phyloP scores from a whole-genome alignment of 306 rosid genomes.

The Vigna radiata region DNA sequence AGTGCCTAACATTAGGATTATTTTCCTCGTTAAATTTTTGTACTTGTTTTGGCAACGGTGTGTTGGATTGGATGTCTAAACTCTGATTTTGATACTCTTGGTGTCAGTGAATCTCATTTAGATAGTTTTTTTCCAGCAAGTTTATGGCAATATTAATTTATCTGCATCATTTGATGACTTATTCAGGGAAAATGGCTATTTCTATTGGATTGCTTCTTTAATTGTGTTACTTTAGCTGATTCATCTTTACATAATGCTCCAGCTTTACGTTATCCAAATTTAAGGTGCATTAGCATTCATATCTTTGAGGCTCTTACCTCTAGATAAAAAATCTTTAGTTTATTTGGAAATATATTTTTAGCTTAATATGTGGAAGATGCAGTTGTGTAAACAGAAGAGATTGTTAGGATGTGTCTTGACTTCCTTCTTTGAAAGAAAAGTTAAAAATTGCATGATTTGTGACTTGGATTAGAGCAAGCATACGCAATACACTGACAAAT shows the following conservation, averaged over 20 bases:
- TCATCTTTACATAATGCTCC: neutral
- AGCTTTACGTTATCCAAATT: neutral
- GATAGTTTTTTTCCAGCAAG: conserved; percentile 25
- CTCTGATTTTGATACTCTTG: conserved; percentile 7
- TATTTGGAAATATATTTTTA: conserved; percentile 20
- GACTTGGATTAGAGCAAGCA: conserved; percentile 20
- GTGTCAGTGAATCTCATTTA: conserved; percentile 24
- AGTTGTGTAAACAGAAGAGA: neutral
- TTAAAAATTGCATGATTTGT: neutral
- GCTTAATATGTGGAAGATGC: conserved; percentile 10
- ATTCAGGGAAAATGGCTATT: conserved; percentile 13
- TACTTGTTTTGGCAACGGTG: conserved; percentile 3
- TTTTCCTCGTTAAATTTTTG: conserved; percentile 34
- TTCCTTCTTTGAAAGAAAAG: conserved; percentile 11
- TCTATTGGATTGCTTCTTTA: conserved; percentile 22
- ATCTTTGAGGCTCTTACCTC: conserved; percentile 26
- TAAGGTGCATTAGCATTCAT: conserved; percentile 22
- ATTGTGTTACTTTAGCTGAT: conserved; percentile 28
- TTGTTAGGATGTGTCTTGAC: conserved; percentile 24
- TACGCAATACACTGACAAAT: conserved; percentile 32
- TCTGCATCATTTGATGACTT: conserved; percentile 8
- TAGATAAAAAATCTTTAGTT: conserved; percentile 9
- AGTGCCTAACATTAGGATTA: neutral
- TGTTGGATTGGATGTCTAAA: conserved; percentile 15
- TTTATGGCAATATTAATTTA: conserved; percentile 27